Percentiles rank a stretch among this genome's conserved stretches.
Conservation (phyloP, 257 asterid species). For the Anisodus tanguticus region DNA sequence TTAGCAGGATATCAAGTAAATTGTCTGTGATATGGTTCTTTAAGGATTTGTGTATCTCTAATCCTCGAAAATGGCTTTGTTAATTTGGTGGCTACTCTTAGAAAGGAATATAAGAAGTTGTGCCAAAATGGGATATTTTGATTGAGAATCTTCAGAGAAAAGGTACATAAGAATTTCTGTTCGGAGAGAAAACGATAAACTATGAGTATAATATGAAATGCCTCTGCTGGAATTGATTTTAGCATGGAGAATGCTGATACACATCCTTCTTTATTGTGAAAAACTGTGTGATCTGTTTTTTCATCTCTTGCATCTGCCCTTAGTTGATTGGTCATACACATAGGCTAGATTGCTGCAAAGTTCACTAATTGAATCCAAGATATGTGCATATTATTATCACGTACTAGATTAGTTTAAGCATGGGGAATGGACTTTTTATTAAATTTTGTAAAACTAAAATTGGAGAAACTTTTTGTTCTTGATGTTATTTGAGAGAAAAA, state of each 20-base stretch:
- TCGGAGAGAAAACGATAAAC: background rate
- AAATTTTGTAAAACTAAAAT: background rate
- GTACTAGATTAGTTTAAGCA: background rate
- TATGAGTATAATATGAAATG: background rate
- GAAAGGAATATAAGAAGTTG: background rate
- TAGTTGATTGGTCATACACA: background rate
- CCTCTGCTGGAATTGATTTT: background rate
- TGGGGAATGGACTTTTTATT: background rate
- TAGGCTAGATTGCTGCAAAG: background rate
- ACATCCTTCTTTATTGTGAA: background rate
- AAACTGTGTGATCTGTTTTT: background rate
- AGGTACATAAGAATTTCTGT: background rate
- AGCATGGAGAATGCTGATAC: background rate
- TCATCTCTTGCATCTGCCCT: slow-evolving; percentile 11
- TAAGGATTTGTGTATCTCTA: background rate
- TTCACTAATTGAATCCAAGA: background rate
- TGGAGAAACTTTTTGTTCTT: background rate
- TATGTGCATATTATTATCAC: background rate
- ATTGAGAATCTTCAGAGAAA: background rate
- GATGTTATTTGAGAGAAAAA: background rate
- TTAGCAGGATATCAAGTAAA: background rate
- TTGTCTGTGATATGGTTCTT: background rate
- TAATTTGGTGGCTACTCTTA: background rate
- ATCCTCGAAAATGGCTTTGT: background rate
- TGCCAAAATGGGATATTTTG: background rate